Base-by-base conservation (phyloP, 805 yeast species). In the Suhomyces tanzawaensis region DNA sequence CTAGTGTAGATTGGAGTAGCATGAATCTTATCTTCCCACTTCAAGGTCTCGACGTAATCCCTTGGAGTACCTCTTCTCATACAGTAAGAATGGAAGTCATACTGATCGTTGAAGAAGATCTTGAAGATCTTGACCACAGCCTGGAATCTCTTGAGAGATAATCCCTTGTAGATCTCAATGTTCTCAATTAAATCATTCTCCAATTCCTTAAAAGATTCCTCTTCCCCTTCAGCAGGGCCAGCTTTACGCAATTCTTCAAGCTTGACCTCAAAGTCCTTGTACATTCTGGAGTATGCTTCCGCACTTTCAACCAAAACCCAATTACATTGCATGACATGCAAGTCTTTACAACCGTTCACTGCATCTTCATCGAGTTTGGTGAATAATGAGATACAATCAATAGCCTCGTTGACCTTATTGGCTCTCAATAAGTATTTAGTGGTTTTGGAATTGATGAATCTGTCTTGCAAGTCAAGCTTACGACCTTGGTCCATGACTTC, bases 11-110 rank as follows among this genome's bases (percentile, higher is more conserved):
- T 74, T 3, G 95, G 88, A 23, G 84, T 78, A 7, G 77, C 57
- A 56, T 72, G 89, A 32, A 93, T 58, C 15, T 64, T 57, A 57
- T 90, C 95, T 40, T 81, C 95, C 98, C 98, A 93, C 34, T 69
- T 60, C 35, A 90, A 48, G 76, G 86, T 77, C 14, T 80, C 81
- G 19, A 85, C 49, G 56, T 91, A 93, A 7, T 91, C 82, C 46
- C 95, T 76, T 18, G 91, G 82, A 5, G 97, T 87, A 16, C 97
- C 98, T 50, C 84, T 80, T 62, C 96, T 78, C 72, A 86, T 77
- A 57, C 95, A 85, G 59, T 87, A 93, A 32, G 85, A 82, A 58
- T 93, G 98, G 81, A 91, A 93, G 59, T 93, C 99, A 46, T 84
- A 74, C 66, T 93, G 97, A 56, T 93, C 99, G 45, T 77, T 77